A percentile compares a stretch with the other conserved stretches of the same genome.
These are phyloP conservation scores for Pilatotrama ljubarskyi DNA, from an alignment of 768 basidiomycete species.

Conservation along the genomic window DNA sequence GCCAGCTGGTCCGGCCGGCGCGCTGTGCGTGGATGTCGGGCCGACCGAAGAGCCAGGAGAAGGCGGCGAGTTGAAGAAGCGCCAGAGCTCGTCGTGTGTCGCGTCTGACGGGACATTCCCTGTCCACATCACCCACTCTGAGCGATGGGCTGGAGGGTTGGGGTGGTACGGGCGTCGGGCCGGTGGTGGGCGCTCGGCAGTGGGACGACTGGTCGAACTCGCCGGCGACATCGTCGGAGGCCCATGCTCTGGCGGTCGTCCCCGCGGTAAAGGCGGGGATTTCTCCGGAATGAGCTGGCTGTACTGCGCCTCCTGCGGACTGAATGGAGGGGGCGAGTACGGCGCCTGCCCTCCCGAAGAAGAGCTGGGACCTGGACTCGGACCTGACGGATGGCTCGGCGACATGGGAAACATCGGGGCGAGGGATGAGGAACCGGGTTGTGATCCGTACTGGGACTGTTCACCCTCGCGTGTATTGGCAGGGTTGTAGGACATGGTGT, in stretches of 20 bases:
- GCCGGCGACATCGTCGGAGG: slow-evolving; percentile 13
- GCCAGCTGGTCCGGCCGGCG: slow-evolving; percentile 13
- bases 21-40: slow-evolving; percentile 16
- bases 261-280: slow-evolving; percentile 8
- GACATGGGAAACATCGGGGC: slow-evolving; percentile 18
- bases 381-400: slow-evolving; percentile 7
- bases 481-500: slow-evolving; percentile 23
- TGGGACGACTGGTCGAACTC: slow-evolving; percentile 11
- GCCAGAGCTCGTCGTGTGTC: slow-evolving; percentile 81
- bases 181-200: slow-evolving; percentile 3
- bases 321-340: slow-evolving; percentile 15
- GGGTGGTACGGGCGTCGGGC: slow-evolving; percentile 65
- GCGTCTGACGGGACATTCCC: slow-evolving; percentile 89
- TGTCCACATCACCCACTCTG: slow-evolving; percentile 96
- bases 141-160: slow-evolving; percentile 69
- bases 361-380: slow-evolving; percentile 13
- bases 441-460: slow-evolving; percentile 13
- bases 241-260: slow-evolving; percentile 17
- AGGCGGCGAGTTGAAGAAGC: slow-evolving; percentile 62
- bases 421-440: slow-evolving; percentile 5
- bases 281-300: slow-evolving; percentile 2
- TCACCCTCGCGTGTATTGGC: slow-evolving; percentile 23
- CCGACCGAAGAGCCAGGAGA: slow-evolving; percentile 17
- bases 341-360: slow-evolving; percentile 9
- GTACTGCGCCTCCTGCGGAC: not conserved